phyloP scores from a whole-genome alignment of 345 rosid species.

The Arabidopsis arenosa region DNA sequence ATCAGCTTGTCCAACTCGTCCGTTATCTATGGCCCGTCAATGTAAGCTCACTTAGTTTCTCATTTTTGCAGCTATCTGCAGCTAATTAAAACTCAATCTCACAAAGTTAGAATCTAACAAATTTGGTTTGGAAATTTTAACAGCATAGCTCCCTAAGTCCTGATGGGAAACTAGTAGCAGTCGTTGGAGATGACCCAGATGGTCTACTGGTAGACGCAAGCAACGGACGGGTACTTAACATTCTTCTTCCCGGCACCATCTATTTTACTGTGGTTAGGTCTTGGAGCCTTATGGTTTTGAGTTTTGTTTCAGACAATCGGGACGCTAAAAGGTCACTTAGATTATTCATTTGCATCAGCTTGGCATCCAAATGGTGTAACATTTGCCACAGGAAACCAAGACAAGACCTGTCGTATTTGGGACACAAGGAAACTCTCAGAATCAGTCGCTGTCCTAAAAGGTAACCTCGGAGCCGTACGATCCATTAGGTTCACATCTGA shows the following conservation, averaged over 20 bases:
- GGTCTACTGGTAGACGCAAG: conserved; percentile 66
- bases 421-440: conserved; percentile 62
- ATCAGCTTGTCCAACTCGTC: conserved; percentile 63
- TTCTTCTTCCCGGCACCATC: neutral
- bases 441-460: conserved; percentile 68
- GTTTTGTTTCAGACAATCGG: conserved; percentile 50
- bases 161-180: conserved; percentile 66
- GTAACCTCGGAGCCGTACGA: conserved; percentile 76
- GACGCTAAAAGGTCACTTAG: conserved; percentile 65
- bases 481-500: conserved; percentile 71
- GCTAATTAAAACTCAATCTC: neutral
- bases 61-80: neutral
- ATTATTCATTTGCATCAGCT: conserved; percentile 82
- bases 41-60: conserved; percentile 48
- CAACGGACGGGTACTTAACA: conserved; percentile 62
- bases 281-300: conserved; percentile 3
- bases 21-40: conserved; percentile 80
- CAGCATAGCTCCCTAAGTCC: conserved; percentile 84
- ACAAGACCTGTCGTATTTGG: conserved; percentile 82
- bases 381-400: conserved; percentile 88
- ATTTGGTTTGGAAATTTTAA: conserved; percentile 7
- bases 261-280: conserved; percentile 2
- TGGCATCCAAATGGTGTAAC: conserved; percentile 79
- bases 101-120: neutral
- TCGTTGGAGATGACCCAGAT: conserved; percentile 80